Evolutionary conservation across 2,329 filamentous ascomycete species (phyloP), one percentile per base, ranked within the genome.

Genomic region (Fusarium duplospermum): DNA sequence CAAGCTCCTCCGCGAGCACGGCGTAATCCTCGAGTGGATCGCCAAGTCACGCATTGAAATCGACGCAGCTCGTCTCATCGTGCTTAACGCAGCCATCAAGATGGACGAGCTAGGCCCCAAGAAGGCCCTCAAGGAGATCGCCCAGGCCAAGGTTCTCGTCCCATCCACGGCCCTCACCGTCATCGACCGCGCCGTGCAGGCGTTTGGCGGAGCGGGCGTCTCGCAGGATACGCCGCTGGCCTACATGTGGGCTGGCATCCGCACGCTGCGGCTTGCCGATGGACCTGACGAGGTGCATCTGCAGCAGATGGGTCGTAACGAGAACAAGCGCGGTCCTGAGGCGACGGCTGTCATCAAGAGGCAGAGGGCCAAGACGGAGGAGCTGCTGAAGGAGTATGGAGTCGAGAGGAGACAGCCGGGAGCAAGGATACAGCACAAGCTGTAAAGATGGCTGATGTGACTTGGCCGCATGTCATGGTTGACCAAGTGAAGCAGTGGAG

Each of bases 211-310:
- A 69, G 94, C 93, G 5, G 96, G 96, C 81, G 93, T 99, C 58
- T 93, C 91, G 80, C 96, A 98, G 87, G 96, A 99, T 81, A 98
- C 96, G 2, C 96, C 96, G 22, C 87, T 99, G 73, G 95, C 95
- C 14, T 89, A 87, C 81, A 92, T 95, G 90, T 97, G 94, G 91
- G 91, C 94, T 22, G 86, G 89, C 70, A 93, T 95, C 79, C 88
- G 95, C 67, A 98, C 95, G 8, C 87, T 98, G 83, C 89, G 94
- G 70, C 90, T 98, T 76, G 95, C 94, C 0, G 96, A 99, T 83
- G 96, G 96, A 0, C 96, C 96, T 0, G 96, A 99, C 84, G 96
- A 99, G 90, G 96, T 98, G 70, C 96, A 97, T 83, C 84, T 95
- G 75, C 87, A 94, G 82, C 94, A 96, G 85, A 87, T 96, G 86